These are phyloP conservation scores for Plasmodium chabaudi DNA, from an alignment of 169 alveolate genomes.

Conservation along the genomic window DNA sequence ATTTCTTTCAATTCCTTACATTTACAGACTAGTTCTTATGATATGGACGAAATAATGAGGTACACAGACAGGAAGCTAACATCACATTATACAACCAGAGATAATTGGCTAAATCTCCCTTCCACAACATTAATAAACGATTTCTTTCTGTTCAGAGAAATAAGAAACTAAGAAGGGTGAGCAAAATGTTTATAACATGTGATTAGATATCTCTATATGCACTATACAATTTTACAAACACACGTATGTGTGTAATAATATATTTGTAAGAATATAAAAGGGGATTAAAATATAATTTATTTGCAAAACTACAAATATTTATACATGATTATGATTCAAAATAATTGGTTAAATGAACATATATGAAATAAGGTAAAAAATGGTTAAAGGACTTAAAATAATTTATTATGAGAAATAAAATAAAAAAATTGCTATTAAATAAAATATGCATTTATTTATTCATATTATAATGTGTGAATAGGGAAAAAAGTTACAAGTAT, in stretches of 20 bases:
- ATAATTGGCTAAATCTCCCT: constrained; percentile 86
- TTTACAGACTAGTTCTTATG: constrained; percentile 74
- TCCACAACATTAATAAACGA: constrained; percentile 84
- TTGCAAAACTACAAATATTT: too few relatives aligned
- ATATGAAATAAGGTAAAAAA: too few relatives aligned
- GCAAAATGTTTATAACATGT: neutral
- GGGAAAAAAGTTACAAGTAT: neutral
- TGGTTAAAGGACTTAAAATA: too few relatives aligned
- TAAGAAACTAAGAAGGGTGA: constrained; percentile 23
- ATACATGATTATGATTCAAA: too few relatives aligned
- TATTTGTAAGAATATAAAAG: too few relatives aligned
- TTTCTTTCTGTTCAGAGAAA: constrained; percentile 80
- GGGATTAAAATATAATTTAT: too few relatives aligned
- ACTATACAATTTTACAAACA: too few relatives aligned
- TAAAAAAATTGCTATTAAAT: neutral
- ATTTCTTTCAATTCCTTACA: constrained; percentile 12
- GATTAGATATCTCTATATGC: too few relatives aligned
- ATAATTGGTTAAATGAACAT: too few relatives aligned
- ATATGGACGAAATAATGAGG: constrained; percentile 75
- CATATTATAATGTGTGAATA: neutral
- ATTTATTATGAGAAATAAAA: too few relatives aligned
- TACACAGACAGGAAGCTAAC: constrained; percentile 75
- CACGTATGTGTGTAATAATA: too few relatives aligned
- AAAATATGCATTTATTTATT: neutral
- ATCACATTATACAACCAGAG: constrained; percentile 80